Base-by-base conservation (phyloP, 768 basidiomycete genomes). In the Rhodotorula sphaerocarpa region DNA sequence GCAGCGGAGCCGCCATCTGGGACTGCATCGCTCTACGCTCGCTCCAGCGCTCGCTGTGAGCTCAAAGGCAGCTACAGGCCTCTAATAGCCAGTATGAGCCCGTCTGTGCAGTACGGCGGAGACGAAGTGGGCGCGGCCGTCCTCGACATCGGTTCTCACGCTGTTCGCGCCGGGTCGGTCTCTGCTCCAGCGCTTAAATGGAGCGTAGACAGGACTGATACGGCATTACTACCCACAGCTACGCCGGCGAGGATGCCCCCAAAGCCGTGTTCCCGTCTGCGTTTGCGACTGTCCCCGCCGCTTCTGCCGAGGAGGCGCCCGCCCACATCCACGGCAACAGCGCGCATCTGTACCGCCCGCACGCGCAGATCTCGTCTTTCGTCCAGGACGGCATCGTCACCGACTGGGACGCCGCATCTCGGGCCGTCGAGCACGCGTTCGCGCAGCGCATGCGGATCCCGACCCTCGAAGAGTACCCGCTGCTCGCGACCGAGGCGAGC, bases 241-340 rank as follows among this genome's bases (percentile, higher is more conserved):
- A 97, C 75, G 93, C 95, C 16, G 95, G 95, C 50, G 93, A 97
- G 76, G 95, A 97, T 72, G 83, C 87, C 16, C 95, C 95, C 23
- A 89, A 90, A 76, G 86, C 88, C 23, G 84, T 96, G 65, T 83
- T 93, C 66, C 87, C 95, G 12, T 87, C 91, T 5, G 80, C 83
- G 47, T 97, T 90, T 76, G 92, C 92, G 36, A 91, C 84, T 75
- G 81, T 81, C 45, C 77, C 76, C 61, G 55, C 69, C 10, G 21
- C 44, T 3, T 55, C 57, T 16, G 56, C 70, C 10, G 50, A 67
- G 18, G 54, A 64, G 23, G 55, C 50, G 11, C 55, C 63, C 0
- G 30, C 60, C 20, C 39, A 67, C 75, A 39, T 73, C 72, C 57
- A 82, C 79, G 61, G 78, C 73, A 83, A 85, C 71, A 89, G 89